Evolutionary conservation across 768 basidiomycete species (phyloP), one percentile per base, ranked within the genome.

Genomic region (Podaxis sp.): DNA sequence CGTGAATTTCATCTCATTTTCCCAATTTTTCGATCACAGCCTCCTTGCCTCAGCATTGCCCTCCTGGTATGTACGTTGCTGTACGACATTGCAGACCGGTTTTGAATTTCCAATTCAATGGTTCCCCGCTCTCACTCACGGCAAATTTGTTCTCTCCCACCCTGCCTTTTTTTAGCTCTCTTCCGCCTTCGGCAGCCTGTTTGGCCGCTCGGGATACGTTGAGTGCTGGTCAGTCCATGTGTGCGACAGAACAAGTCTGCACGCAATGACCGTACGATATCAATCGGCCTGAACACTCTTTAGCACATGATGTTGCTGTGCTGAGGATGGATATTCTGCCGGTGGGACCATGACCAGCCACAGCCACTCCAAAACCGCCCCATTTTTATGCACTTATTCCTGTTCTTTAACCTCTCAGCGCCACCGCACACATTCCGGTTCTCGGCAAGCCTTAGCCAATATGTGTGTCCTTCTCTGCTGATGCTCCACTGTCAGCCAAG

Each of bases 1-100:
- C 52, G 61, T 54, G 61, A 54, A 62, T 36, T n/a, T n/a, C n/a
- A 48, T 15, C 4, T 28, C 44, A 38, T 52, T 13, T 51, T 40
- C 40, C 17, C 26, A 44, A 46, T 26, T 40, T 19, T 40, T 26
- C 22, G 38, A 7, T 36, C 39, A n/a, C 54, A 2, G 38, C 54
- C 22, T 15, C 9, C 28, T 22, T 51, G 49, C 49, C 22, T 51
- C 49, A 17, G 26, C 49, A 28, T 51, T 24, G 49, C 49, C 24
- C 24, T 9, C 22, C 9, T 51, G 15, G 26, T 24, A 51, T 17
- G 26, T 44, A 7, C 22, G 44, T 46, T 46, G 5, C 44, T 19
- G 44, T 46, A 19, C 19, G n/a, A 8, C 44, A 33, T 46, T 17
- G 15, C 3, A 19, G 17, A 8, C 15, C 9, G n/a, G 5, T 5